phyloP scores from a whole-genome alignment of 2,329 filamentous ascomycete genomes.

The Nemania sp. region DNA sequence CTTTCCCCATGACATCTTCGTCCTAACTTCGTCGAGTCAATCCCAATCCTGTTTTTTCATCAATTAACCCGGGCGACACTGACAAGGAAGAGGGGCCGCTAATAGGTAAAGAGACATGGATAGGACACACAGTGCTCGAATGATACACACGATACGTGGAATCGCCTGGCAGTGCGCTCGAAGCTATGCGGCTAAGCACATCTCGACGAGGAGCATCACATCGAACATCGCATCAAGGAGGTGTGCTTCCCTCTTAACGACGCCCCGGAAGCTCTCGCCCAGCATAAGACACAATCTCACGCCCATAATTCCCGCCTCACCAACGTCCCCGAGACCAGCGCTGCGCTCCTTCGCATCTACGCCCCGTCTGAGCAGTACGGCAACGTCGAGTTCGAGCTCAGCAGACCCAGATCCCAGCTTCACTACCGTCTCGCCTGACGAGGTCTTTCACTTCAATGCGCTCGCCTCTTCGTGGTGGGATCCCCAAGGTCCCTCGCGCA shows the following conservation, averaged over 20 bases:
- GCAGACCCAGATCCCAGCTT: slow-evolving; percentile 40
- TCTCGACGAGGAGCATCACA: slow-evolving; percentile 1
- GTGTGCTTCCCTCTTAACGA: not conserved
- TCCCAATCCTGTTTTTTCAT: not conserved
- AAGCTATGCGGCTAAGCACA: not conserved
- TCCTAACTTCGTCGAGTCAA: not conserved
- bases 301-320: not conserved
- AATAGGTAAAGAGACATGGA: slow-evolving; percentile 9
- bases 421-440: slow-evolving; percentile 82
- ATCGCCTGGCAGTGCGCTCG: not conserved
- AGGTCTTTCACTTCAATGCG: slow-evolving; percentile 92
- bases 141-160: slow-evolving; percentile 9
- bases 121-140: slow-evolving; percentile 12
- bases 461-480: slow-evolving; percentile 98
- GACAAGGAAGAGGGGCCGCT: not conserved
- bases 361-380: not conserved
- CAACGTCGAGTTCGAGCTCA: slow-evolving; percentile 28
- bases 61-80: not conserved
- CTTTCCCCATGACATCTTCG: no score
- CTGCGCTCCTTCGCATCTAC: slow-evolving; percentile 18
- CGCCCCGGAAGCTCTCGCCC: not conserved
- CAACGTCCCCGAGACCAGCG: not conserved
- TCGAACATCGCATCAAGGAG: not conserved
- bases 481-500: slow-evolving; percentile 85
- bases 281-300: not conserved